Base-by-base conservation (phyloP, 1,284 basidiomycete genomes). In the Stygiomarasmius scandens region DNA sequence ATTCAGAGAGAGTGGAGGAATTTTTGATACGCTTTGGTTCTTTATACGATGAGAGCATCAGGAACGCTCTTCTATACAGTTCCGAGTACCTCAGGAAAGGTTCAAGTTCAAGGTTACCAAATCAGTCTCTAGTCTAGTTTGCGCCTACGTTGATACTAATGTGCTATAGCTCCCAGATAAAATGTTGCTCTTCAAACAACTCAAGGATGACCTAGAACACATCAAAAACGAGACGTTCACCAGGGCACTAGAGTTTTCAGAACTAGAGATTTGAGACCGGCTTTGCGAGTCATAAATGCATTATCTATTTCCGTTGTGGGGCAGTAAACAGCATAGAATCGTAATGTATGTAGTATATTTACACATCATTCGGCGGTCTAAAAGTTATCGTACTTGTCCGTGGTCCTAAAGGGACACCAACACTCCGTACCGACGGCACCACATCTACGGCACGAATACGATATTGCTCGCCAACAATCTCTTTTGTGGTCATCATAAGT, bases 381-480 rank as follows among this genome's bases (percentile, higher is more conserved):
- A 45, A 55, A 19, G 49, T 57, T 23, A 66, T 45, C 20, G 66
- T 66, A 50, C 60, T 66, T 25, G 65, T 65, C 49, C 64, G 55
- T 20, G 62, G 56, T 41, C 58, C 60, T 58, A 66, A 62, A 34
- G 58, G 58, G 16, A 61, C 54, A 10, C 64, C 62, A 9, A 63
- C 58, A 22, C 63, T 58, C 16, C 49, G 58, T 14, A 44, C 47
- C 53, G 63, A 44, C 10, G 48, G 48, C 46, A 63, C 34, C 25
- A 52, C 19, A 1, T 81, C 85, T n/a, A 89, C 71, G 0, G 89
- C 89, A 56, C 86, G 80, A 16, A 91, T 89, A 66, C 90, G 86
- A 64, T 89, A 92, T 63, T 89, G 87, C 67, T 93, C 90, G 0
- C 90, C 91, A 0, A 93, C 90, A 50, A 93, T 74, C 67, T 91